phyloP scores from a whole-genome alignment of 2,329 filamentous ascomycete genomes.

The Claviceps fusiformis region DNA sequence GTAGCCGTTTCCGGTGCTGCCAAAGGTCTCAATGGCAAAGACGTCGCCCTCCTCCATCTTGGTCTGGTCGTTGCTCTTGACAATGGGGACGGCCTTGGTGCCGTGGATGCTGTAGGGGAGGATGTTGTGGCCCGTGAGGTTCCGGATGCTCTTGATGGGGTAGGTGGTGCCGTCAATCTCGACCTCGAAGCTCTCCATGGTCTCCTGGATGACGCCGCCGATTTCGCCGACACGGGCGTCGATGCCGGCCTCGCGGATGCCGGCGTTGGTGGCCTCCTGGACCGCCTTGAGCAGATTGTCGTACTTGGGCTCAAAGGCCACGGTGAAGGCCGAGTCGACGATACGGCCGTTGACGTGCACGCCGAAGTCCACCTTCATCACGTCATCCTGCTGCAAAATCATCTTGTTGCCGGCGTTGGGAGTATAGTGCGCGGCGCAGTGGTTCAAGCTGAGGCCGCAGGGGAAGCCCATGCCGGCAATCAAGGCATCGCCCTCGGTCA shows the following conservation, averaged over 20 bases:
- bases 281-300: conserved; percentile 63
- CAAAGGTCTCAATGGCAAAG: conserved; percentile 93
- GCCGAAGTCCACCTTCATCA: conserved; percentile 73
- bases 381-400: conserved; percentile 56
- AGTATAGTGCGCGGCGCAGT: conserved; percentile 76
- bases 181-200: conserved; percentile 87
- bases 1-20: conserved; percentile 80
- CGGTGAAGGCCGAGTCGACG: conserved; percentile 69
- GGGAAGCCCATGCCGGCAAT: conserved; percentile 79
- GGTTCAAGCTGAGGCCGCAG: conserved; percentile 69
- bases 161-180: conserved; percentile 67
- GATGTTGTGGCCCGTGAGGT: conserved; percentile 84
- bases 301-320: conserved; percentile 62
- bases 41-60: conserved; percentile 98
- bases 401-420: conserved; percentile 78
- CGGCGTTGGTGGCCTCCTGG: conserved; percentile 69
- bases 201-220: conserved; percentile 71
- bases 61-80: conserved; percentile 74
- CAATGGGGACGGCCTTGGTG: conserved; percentile 84
- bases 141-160: conserved; percentile 73
- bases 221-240: conserved; percentile 82
- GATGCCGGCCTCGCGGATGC: conserved; percentile 73
- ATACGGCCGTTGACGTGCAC: conserved; percentile 71
- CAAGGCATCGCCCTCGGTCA: conserved; percentile 65
- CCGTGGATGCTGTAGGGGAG: conserved; percentile 83